Evolutionary conservation across 1,284 basidiomycete genomes (phyloP).

Genomic region (Cerioporus squamosus): DNA sequence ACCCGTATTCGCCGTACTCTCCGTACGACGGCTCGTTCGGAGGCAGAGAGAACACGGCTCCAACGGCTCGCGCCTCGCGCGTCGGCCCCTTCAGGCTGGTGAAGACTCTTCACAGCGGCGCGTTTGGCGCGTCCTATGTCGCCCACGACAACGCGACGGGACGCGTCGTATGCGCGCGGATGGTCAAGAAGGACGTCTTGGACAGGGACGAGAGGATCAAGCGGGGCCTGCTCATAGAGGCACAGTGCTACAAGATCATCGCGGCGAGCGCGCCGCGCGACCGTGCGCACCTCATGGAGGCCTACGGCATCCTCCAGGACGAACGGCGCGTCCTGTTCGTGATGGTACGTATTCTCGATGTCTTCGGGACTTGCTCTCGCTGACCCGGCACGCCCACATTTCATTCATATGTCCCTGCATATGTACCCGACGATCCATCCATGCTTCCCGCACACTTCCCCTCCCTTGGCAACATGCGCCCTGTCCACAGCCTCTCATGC

Average conservation of each 20-base stretch:
- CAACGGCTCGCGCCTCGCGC: neutral
- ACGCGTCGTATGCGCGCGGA: conserved; percentile 30
- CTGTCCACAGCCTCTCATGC: conserved; percentile 37
- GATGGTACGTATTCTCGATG: conserved; percentile 33
- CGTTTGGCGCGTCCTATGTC: conserved; percentile 31
- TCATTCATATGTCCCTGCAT: neutral
- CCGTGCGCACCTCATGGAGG: conserved; percentile 36
- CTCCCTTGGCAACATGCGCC: neutral
- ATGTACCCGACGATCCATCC: neutral
- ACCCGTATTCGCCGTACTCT: neutral
- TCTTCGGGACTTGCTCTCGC: neutral
- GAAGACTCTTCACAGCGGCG: conserved; percentile 28
- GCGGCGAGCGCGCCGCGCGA: conserved; percentile 26
- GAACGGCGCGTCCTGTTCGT: conserved; percentile 31
- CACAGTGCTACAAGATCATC: conserved; percentile 37
- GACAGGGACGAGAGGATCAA: conserved; percentile 8
- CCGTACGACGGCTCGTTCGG: neutral
- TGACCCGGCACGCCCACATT: neutral
- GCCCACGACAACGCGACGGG: conserved; percentile 30
- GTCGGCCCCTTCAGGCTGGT: conserved; percentile 36
- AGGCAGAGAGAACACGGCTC: neutral
- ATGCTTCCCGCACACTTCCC: neutral
- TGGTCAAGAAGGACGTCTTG: conserved; percentile 25
- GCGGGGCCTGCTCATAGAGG: conserved; percentile 29
- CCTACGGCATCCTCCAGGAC: conserved; percentile 38